These are phyloP conservation scores for Collybiopsis confluens DNA, from an alignment of 768 basidiomycete genomes.

Conservation along the genomic window DNA sequence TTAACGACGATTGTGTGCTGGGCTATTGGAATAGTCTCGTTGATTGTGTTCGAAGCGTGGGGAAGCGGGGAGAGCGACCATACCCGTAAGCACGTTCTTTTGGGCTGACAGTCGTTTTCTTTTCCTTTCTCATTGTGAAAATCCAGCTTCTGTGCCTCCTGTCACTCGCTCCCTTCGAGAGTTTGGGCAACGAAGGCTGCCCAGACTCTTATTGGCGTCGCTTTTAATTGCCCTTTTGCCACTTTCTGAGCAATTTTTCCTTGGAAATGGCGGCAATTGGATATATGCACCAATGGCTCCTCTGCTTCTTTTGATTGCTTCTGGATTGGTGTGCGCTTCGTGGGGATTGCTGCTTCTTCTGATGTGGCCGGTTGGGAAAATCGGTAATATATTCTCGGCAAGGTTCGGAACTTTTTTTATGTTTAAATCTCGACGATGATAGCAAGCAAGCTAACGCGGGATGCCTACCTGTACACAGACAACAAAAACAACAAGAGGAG, in stretches of 20 bases:
- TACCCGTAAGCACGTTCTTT: not conserved
- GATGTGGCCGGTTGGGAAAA: conserved; percentile 41
- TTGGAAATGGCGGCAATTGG: conserved; percentile 55
- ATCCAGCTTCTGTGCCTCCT: conserved; percentile 41
- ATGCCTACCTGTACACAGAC: no score
- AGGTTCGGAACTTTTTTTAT: conserved; percentile 26
- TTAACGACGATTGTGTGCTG: conserved; percentile 68
- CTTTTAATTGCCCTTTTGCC: conserved; percentile 52
- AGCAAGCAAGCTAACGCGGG: no score
- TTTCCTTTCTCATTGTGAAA: not conserved
- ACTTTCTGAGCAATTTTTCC: conserved; percentile 45
- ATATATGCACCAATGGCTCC: conserved; percentile 51
- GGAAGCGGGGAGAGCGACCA: conserved; percentile 27
- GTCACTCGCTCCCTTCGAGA: conserved; percentile 43
- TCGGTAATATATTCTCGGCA: conserved; percentile 26
- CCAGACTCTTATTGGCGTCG: conserved; percentile 37
- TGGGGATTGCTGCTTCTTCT: conserved; percentile 51
- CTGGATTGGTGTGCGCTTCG: conserved; percentile 57
- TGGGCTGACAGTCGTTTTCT: not conserved
- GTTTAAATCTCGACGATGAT: not conserved
- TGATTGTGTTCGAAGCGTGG: conserved; percentile 56
- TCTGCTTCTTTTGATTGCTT: conserved; percentile 51
- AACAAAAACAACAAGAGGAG: conserved; percentile 30
- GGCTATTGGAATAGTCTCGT: conserved; percentile 64
- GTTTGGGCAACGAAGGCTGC: conserved; percentile 38